These are phyloP conservation scores for Corynespora cassiicola DNA, from an alignment of 2,329 filamentous ascomycete species.

Conservation along the genomic window DNA sequence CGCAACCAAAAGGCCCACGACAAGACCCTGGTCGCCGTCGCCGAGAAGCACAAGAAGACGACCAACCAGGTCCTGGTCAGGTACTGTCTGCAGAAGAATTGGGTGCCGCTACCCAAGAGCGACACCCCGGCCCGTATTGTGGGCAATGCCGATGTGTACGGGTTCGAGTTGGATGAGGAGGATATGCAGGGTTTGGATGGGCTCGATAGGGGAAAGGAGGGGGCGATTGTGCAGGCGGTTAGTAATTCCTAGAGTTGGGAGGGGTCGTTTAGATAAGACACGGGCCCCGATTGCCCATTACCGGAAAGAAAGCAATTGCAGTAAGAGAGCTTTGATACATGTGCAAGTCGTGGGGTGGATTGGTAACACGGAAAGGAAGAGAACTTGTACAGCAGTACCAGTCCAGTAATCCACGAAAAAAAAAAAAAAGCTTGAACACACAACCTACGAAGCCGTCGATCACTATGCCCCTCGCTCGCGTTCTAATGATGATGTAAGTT, in stretches of 20 bases:
- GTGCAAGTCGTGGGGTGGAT: too few relatives aligned
- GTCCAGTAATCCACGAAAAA: neutral
- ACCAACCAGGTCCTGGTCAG: slow-evolving; percentile 80
- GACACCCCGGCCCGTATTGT: slow-evolving; percentile 43
- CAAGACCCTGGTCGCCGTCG: slow-evolving; percentile 66
- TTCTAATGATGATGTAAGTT: too few relatives aligned
- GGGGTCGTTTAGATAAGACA: too few relatives aligned
- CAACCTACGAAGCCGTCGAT: too few relatives aligned
- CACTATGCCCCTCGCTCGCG: too few relatives aligned
- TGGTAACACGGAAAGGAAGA: too few relatives aligned
- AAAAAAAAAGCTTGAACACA: slow-evolving; percentile 1
- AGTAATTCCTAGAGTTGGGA: slow-evolving; percentile 21
- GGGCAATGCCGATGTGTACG: slow-evolving; percentile 44
- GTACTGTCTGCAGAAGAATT: slow-evolving; percentile 80
- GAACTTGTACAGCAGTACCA: too few relatives aligned
- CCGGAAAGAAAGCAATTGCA: too few relatives aligned
- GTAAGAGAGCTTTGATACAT: too few relatives aligned
- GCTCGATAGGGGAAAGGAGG: slow-evolving; percentile 39
- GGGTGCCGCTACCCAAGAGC: slow-evolving; percentile 47
- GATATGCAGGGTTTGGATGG: slow-evolving; percentile 43
- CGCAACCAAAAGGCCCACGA: slow-evolving; percentile 76
- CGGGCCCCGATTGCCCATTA: too few relatives aligned
- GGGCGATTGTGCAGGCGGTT: slow-evolving; percentile 43
- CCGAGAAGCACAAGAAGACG: slow-evolving; percentile 74
- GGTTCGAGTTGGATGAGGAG: slow-evolving; percentile 40